phyloP scores from a whole-genome alignment of 257 asterid species.

The Solanum clarkiae region DNA sequence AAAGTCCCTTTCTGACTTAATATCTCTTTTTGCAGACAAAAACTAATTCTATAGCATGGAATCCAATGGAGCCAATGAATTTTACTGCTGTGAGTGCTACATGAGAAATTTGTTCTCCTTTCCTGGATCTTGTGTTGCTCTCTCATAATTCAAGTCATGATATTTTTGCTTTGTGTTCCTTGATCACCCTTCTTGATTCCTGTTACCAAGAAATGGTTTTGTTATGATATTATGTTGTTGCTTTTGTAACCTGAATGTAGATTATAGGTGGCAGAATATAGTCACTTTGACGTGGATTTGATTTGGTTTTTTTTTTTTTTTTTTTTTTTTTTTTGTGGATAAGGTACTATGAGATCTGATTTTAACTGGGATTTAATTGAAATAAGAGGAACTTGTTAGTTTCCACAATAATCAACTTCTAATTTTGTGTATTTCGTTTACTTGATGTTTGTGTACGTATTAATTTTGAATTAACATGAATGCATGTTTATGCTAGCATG shows the following conservation, averaged over 20 bases:
- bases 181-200: neutral
- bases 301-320: no score
- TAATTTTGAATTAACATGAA: neutral
- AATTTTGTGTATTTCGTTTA: neutral
- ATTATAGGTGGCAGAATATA: neutral
- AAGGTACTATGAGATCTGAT: neutral
- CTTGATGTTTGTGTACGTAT: neutral
- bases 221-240: neutral
- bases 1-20: neutral
- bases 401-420: neutral
- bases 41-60: slow-evolving; percentile 88
- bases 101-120: neutral
- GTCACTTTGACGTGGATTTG: neutral
- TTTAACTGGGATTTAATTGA: neutral
- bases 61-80: slow-evolving; percentile 99
- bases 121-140: neutral
- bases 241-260: neutral
- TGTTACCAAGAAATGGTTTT: neutral
- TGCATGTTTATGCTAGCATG: neutral
- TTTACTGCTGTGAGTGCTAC: slow-evolving; percentile 77
- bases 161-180: neutral
- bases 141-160: neutral
- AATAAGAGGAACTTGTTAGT: neutral
- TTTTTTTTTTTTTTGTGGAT: neutral
- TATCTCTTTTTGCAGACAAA: slow-evolving; percentile 46